phyloP scores from a whole-genome alignment of 2,329 filamentous ascomycete species.

The Daldinia eschscholtzii region DNA sequence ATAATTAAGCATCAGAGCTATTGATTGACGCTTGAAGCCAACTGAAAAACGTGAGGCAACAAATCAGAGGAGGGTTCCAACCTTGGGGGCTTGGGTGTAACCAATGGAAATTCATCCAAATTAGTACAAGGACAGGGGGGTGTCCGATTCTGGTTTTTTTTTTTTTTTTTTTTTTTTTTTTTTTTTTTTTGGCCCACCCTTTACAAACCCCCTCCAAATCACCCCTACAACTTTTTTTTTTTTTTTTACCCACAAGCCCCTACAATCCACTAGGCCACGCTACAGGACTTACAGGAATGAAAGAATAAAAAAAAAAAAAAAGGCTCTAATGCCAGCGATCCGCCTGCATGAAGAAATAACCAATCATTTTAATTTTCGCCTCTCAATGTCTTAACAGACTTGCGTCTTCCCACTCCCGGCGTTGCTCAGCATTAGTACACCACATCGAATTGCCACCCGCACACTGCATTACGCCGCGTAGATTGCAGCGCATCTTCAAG shows the following conservation, averaged over 20 bases:
- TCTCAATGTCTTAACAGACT: conserved; percentile 19
- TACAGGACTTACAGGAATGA: not conserved
- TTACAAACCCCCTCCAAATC: not conserved
- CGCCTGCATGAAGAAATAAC: conserved; percentile 29
- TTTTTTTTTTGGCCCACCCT: not conserved
- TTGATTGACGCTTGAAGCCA: conserved; percentile 39
- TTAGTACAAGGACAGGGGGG: conserved; percentile 28
- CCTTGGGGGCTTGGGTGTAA: conserved; percentile 13
- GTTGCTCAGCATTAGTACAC: conserved; percentile 34
- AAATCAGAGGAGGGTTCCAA: conserved; percentile 40
- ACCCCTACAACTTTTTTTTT: not conserved
- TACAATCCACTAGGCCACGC: not conserved
- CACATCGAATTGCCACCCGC: conserved; percentile 38
- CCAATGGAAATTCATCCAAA: conserved; percentile 40
- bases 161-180: too few species aligned
- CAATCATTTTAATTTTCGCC: conserved; percentile 39
- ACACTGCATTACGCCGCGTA: conserved; percentile 25
- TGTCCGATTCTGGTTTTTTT: conserved; percentile 22
- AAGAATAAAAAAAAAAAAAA: conserved; percentile 11
- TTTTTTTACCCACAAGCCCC: not conserved
- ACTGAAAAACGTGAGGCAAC: conserved; percentile 44
- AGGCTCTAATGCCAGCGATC: conserved; percentile 35
- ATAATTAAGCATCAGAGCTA: conserved; percentile 34
- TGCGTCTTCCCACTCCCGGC: conserved; percentile 34
- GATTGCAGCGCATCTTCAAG: conserved; percentile 28